These are phyloP conservation scores for Trypanosoma vivax DNA, from an alignment of 208 protist genomes.

Conservation along the genomic window DNA sequence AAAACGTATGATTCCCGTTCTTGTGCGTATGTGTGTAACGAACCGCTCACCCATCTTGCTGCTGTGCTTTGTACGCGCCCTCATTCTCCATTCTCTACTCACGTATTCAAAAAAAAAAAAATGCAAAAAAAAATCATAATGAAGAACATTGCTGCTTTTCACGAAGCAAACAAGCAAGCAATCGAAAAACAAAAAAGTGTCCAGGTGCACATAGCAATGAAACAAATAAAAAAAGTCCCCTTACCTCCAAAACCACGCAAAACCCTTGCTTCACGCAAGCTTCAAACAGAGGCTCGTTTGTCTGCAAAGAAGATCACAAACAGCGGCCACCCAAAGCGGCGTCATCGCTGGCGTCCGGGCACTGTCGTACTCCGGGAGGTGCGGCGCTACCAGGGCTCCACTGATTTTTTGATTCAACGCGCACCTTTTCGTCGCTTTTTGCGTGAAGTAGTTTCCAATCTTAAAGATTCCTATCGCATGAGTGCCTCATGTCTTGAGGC, in stretches of 20 bases:
- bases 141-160: not conserved
- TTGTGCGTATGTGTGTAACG: too few species aligned
- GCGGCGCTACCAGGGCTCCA: conserved; percentile 97
- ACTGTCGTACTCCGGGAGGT: conserved; percentile 99
- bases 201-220: not conserved
- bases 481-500: conserved; percentile 61
- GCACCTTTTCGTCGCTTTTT: conserved; percentile 99
- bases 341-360: conserved; percentile 97
- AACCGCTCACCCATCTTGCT: too few species aligned
- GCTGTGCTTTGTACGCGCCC: too few species aligned
- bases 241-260: conserved; percentile 40
- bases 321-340: conserved; percentile 89
- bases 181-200: not conserved
- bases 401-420: conserved; percentile 98
- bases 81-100: not conserved
- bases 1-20: too few species aligned
- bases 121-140: conserved; percentile 5
- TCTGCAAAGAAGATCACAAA: conserved; percentile 57
- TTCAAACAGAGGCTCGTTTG: conserved; percentile 61
- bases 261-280: conserved; percentile 64
- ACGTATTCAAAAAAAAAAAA: conserved; percentile 3
- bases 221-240: not conserved
- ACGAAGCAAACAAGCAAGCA: not conserved
- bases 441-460: conserved; percentile 96
- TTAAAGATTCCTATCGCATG: conserved; percentile 87